Conservation (phyloP, 306 rosid species). For the Trifolium dubium region DNA sequence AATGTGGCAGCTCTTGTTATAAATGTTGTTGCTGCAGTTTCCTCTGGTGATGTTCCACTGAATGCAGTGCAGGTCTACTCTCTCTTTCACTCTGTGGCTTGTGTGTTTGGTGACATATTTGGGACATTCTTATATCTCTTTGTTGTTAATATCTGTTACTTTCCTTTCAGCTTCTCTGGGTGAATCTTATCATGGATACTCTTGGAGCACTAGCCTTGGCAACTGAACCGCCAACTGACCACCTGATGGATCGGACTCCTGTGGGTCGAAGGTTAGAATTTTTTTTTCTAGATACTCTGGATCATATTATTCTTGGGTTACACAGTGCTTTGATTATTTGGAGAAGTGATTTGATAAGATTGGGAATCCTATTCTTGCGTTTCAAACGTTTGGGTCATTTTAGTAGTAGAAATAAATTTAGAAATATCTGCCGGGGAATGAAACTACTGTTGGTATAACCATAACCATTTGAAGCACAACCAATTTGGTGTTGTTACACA, state of each 20-base stretch:
- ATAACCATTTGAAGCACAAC: background rate
- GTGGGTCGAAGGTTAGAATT: constrained; percentile 84
- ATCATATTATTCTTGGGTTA: constrained; percentile 20
- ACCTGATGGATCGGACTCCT: constrained; percentile 83
- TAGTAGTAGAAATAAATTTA: constrained; percentile 4
- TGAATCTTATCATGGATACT: constrained; percentile 99
- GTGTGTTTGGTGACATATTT: constrained; percentile 11
- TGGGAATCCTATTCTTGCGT: constrained; percentile 18
- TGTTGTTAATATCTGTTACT: constrained; percentile 12
- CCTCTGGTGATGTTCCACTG: constrained; percentile 90
- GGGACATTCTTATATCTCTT: constrained; percentile 28
- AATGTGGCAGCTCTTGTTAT: constrained; percentile 96
- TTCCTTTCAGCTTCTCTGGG: constrained; percentile 89
- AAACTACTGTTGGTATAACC: constrained; percentile 8
- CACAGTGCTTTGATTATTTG: constrained; percentile 10
- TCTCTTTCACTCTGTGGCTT: constrained; percentile 31
- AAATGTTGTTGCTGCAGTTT: constrained; percentile 87
- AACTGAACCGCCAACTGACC: constrained; percentile 98
- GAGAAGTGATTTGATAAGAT: constrained; percentile 4
- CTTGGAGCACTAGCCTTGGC: constrained; percentile 98
- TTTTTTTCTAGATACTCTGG: background rate
- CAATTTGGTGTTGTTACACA: background rate
- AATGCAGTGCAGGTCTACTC: constrained; percentile 93
- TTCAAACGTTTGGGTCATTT: constrained; percentile 10
- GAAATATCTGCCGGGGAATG: constrained; percentile 18